phyloP scores from a whole-genome alignment of 2,329 filamentous ascomycete species.

The Calonectria fujianensis region DNA sequence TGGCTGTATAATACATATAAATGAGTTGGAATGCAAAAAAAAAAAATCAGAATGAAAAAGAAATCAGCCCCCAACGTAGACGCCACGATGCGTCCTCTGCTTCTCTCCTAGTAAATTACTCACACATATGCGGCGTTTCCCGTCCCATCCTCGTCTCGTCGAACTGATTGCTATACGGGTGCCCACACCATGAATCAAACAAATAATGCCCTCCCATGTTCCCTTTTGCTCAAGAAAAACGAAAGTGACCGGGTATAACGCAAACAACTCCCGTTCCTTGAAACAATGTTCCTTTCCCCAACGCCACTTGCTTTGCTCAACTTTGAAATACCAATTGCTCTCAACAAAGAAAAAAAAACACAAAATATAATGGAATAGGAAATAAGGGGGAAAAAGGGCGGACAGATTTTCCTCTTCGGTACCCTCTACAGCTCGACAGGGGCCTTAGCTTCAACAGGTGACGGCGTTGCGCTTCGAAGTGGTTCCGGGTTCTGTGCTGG shows the following conservation, averaged over 20 bases:
- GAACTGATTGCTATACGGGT: constrained; percentile 44
- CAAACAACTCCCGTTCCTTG: constrained; percentile 51
- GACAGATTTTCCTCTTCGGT: constrained; percentile 1
- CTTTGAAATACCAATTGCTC: constrained; percentile 37
- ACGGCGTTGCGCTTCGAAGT: constrained; percentile 61
- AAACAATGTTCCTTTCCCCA: constrained; percentile 43
- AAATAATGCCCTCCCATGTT: constrained; percentile 42
- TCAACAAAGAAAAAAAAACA: constrained; percentile 26
- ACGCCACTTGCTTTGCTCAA: constrained; percentile 42
- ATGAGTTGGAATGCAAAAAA: constrained; percentile 39
- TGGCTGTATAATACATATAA: constrained; percentile 41
- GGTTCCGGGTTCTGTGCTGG: constrained; percentile 62
- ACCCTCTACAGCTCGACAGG: constrained; percentile 48
- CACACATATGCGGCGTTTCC: constrained; percentile 46
- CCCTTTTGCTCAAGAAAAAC: constrained; percentile 50
- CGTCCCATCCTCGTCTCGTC: constrained; percentile 37
- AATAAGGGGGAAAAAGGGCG: constrained; percentile 2
- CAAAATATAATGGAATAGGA: constrained; percentile 18
- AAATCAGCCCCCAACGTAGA: constrained; percentile 38
- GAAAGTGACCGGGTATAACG: constrained; percentile 59
- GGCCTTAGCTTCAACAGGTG: constrained; percentile 43
- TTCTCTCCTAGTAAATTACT: constrained; percentile 44
- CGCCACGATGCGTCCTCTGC: constrained; percentile 40
- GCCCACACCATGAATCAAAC: constrained; percentile 47
- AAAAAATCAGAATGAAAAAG: constrained; percentile 38